Evolutionary conservation across 306 rosid genomes (phyloP).

Genomic region (Lithocarpus polystachyus): DNA sequence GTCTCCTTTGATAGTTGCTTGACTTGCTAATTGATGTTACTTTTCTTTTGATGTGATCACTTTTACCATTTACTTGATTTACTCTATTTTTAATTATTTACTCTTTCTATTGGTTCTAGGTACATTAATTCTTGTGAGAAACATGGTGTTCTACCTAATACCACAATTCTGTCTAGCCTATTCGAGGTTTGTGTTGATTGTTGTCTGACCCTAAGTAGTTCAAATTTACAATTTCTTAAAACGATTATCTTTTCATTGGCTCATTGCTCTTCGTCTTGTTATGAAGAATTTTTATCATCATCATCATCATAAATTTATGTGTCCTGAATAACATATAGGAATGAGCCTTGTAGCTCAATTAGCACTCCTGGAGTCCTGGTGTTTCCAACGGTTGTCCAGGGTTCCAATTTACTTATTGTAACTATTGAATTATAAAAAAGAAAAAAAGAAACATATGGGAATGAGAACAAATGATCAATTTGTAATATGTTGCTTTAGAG

Average conservation of each 20-base stretch:
- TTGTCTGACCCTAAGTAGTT: not conserved
- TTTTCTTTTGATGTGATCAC: not conserved
- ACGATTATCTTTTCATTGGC: not conserved
- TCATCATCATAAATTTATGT: not conserved
- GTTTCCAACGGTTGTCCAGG: too few species aligned
- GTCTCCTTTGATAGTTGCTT: not conserved
- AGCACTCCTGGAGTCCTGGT: too few species aligned
- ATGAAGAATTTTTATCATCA: not conserved
- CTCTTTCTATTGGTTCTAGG: conserved; percentile 40
- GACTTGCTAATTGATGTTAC: conserved; percentile 2
- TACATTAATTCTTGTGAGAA: conserved; percentile 62
- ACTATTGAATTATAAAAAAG: too few species aligned
- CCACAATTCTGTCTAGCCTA: conserved; percentile 52
- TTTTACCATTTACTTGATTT: not conserved
- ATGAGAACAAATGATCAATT: not conserved
- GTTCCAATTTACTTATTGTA: too few species aligned
- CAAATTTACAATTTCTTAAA: not conserved
- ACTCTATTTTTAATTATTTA: not conserved
- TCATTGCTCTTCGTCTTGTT: not conserved
- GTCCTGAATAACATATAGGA: not conserved
- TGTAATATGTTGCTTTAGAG: not conserved
- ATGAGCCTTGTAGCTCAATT: not conserved
- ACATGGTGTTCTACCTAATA: conserved; percentile 55
- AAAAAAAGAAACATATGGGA: not conserved
- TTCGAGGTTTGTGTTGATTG: conserved; percentile 52